phyloP scores from a whole-genome alignment of 2,329 filamentous ascomycete species.

The Emmonsiellopsis sp. region DNA sequence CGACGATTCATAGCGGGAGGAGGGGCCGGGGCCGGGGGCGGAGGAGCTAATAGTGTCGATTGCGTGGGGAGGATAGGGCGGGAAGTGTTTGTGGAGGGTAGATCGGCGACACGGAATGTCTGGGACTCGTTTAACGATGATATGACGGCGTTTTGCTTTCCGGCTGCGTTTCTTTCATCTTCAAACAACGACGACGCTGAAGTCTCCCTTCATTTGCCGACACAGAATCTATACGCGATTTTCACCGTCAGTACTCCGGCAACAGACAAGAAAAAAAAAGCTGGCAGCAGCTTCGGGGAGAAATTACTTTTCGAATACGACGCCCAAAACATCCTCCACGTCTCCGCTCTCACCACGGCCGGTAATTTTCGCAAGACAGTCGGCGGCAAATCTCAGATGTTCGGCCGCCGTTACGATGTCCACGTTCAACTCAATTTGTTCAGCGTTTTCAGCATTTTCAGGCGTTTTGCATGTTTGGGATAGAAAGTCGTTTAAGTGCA shows the following conservation, averaged over 20 bases:
- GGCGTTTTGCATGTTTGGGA: constrained; percentile 38
- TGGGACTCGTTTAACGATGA: neutral
- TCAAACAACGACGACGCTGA: neutral
- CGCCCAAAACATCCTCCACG: constrained; percentile 89
- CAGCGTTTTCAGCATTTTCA: constrained; percentile 10
- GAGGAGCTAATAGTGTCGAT: neutral
- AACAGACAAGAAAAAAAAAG: constrained; percentile 6
- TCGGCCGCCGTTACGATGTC: constrained; percentile 90
- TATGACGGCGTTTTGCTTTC: constrained; percentile 1
- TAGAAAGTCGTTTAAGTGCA: constrained; percentile 66
- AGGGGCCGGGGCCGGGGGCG: neutral
- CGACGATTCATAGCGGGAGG: constrained; percentile 8
- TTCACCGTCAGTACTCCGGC: constrained; percentile 7
- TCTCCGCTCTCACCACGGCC: constrained; percentile 77
- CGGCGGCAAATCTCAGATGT: constrained; percentile 70
- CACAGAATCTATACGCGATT: constrained; percentile 42
- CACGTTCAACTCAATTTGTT: constrained; percentile 29
- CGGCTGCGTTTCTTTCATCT: neutral
- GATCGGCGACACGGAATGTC: neutral
- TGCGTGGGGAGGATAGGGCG: neutral
- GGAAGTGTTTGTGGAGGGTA: neutral
- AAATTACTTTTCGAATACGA: constrained; percentile 93
- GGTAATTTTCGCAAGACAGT: constrained; percentile 75
- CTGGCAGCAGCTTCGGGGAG: neutral
- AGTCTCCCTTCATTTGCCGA: constrained; percentile 39